Conservation (phyloP, 176 grass and related monocot genomes). For the Triticum turgidum region DNA sequence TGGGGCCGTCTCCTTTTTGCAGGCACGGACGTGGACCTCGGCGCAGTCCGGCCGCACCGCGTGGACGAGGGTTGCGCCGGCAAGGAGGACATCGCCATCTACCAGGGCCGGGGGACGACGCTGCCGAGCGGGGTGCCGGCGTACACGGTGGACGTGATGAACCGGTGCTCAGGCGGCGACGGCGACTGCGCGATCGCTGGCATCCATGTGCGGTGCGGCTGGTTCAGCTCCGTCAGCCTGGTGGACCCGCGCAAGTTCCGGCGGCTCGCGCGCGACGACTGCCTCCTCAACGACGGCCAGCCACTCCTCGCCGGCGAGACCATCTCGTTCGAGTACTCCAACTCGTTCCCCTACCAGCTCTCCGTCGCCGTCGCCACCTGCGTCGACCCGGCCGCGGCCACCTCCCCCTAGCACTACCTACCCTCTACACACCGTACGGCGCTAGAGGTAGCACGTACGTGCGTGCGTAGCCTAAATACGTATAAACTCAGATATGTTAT, state of each 20-base stretch:
- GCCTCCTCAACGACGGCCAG: conserved; percentile 85
- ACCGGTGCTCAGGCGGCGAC: conserved; percentile 41
- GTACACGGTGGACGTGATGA: conserved; percentile 86
- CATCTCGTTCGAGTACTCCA: conserved; percentile 86
- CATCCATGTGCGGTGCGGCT: conserved; percentile 90
- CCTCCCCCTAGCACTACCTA: background rate
- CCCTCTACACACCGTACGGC: background rate
- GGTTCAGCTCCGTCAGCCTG: conserved; percentile 86
- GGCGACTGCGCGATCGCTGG: conserved; percentile 43
- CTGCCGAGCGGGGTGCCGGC: conserved; percentile 41
- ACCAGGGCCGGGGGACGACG: conserved; percentile 21
- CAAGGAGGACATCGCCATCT: conserved; percentile 50
- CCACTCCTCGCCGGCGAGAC: conserved; percentile 56
- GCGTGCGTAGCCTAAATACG: background rate
- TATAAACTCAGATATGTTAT: background rate
- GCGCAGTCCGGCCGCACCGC: background rate
- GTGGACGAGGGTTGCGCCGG: conserved; percentile 47
- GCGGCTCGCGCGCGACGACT: conserved; percentile 64
- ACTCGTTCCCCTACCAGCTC: conserved; percentile 62
- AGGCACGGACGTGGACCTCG: background rate
- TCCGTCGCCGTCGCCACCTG: conserved; percentile 47
- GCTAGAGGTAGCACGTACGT: background rate
- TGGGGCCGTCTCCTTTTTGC: background rate
- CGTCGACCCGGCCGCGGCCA: conserved; percentile 24
- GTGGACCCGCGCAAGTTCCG: conserved; percentile 82